A percentile compares a stretch with the other conserved stretches of the same genome.
Conservation (phyloP, 2,329 filamentous ascomycete species). For the Sodiomyces alkalinus region DNA sequence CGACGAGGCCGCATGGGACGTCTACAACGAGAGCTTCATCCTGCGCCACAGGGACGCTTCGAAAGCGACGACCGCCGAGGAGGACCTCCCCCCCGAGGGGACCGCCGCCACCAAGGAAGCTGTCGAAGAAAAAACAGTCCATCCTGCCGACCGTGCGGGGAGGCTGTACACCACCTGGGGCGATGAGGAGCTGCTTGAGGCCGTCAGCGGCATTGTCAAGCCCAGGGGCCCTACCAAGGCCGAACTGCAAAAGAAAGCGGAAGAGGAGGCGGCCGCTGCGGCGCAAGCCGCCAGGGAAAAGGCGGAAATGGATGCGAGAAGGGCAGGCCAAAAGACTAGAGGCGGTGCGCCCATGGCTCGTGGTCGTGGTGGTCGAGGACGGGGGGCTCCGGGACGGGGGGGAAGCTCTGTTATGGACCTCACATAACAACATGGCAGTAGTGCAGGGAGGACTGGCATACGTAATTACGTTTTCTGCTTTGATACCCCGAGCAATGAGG, state of each 20-base stretch:
- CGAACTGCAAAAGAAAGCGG: constrained; percentile 6
- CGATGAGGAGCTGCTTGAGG: constrained; percentile 27
- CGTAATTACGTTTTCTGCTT: too few species aligned
- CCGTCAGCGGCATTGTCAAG: constrained; percentile 27
- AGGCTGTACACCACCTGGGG: constrained; percentile 25
- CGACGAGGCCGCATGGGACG: constrained; percentile 56
- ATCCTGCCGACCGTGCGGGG: constrained; percentile 21
- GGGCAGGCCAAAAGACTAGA: constrained; percentile 9
- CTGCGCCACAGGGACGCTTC: constrained; percentile 15
- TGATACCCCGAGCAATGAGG: too few species aligned
- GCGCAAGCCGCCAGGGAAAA: constrained; percentile 10
- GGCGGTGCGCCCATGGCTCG: constrained; percentile 6
- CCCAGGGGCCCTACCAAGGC: constrained; percentile 9
- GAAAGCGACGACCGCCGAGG: constrained; percentile 7
- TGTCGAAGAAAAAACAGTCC: constrained; percentile 4
- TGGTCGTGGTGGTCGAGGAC: constrained; percentile 3
- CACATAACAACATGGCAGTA: constrained; percentile 4
- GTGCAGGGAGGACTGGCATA: too few species aligned
- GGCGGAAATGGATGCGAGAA: constrained; percentile 14
- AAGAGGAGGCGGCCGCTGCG: constrained; percentile 11
- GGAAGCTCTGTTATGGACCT: constrained; percentile 9
- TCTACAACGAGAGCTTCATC: constrained; percentile 61
- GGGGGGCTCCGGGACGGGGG: constrained; percentile 12
- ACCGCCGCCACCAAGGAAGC: constrained; percentile 1
- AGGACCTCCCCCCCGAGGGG: constrained; percentile 4